Evolutionary conservation across 495 filamentous ascomycete genomes (phyloP).

Genomic region (Mycothermus thermophilus): DNA sequence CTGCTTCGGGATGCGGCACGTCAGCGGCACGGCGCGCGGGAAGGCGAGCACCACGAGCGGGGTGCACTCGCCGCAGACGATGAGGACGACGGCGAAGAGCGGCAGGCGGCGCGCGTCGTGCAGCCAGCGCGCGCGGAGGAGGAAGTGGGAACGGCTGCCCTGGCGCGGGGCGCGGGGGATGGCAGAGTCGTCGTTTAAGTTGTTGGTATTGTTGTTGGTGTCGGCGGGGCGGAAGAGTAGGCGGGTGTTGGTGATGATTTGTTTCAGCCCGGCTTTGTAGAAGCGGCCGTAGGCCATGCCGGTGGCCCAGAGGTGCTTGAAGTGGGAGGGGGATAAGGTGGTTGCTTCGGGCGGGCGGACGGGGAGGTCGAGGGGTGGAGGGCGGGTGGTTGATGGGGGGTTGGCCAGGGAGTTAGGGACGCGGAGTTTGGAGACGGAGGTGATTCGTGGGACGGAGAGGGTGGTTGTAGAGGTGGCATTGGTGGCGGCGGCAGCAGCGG

Average conservation of each 20-base stretch:
- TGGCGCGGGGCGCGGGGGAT: not conserved
- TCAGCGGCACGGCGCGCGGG: slow-evolving; percentile 54
- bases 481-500: too few species aligned
- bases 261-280: slow-evolving; percentile 73
- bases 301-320: slow-evolving; percentile 32
- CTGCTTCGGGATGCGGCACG: slow-evolving; percentile 71
- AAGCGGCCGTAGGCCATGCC: slow-evolving; percentile 56
- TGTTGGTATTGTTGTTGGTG: not conserved
- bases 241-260: slow-evolving; percentile 44
- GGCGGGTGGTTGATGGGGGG: slow-evolving; percentile 44
- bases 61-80: slow-evolving; percentile 74
- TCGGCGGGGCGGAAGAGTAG: slow-evolving; percentile 5
- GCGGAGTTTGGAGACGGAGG: not conserved
- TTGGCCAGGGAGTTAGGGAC: slow-evolving; percentile 27
- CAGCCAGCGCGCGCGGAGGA: slow-evolving; percentile 22
- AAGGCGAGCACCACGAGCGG: slow-evolving; percentile 59
- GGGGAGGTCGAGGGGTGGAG: slow-evolving; percentile 43
- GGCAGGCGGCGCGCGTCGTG: slow-evolving; percentile 65
- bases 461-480: too few species aligned
- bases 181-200: slow-evolving; percentile 1
- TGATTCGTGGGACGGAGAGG: too few species aligned
- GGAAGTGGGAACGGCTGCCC: slow-evolving; percentile 14
- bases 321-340: slow-evolving; percentile 13
- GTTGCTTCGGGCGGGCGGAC: slow-evolving; percentile 14
- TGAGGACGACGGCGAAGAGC: slow-evolving; percentile 54